A percentile compares a stretch with the other conserved stretches of the same genome.
phyloP scores from a whole-genome alignment of 2,329 filamentous ascomycete species.

The Exserohilum turcica region DNA sequence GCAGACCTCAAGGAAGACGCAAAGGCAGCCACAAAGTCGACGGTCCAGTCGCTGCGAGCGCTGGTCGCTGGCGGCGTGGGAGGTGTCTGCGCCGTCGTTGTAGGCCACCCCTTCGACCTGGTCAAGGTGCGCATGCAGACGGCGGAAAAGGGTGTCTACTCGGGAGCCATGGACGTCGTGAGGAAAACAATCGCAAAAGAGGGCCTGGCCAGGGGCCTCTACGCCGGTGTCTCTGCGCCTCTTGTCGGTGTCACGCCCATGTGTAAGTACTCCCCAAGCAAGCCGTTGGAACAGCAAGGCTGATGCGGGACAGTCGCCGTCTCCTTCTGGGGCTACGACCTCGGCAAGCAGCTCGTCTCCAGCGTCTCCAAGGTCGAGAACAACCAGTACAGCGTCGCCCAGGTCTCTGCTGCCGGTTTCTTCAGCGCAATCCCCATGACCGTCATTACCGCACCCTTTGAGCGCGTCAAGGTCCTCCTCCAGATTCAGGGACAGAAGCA shows the following conservation, averaged over 20 bases:
- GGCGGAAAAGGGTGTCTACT: conserved; percentile 91
- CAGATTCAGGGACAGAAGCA: conserved; percentile 94
- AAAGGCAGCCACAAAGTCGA: conserved; percentile 57
- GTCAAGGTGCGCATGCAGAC: conserved; percentile 98
- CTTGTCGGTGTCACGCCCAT: conserved; percentile 96
- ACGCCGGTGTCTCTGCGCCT: conserved; percentile 95
- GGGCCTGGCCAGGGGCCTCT: conserved; percentile 77
- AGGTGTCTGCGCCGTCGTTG: conserved; percentile 89
- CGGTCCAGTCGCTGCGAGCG: conserved; percentile 73
- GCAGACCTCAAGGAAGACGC: conserved; percentile 60
- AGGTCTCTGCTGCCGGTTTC: conserved; percentile 90
- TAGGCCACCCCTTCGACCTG: conserved; percentile 93
- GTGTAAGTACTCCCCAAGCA: conserved; percentile 70
- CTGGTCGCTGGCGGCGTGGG: conserved; percentile 90
- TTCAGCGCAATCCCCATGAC: conserved; percentile 97
- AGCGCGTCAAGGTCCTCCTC: conserved; percentile 97
- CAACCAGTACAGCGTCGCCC: conserved; percentile 76
- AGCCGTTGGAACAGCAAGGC: neutral
- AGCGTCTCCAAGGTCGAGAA: conserved; percentile 68
- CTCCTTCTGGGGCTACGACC: conserved; percentile 84
- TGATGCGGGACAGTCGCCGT: conserved; percentile 60
- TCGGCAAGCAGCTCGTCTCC: conserved; percentile 87
- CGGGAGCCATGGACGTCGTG: conserved; percentile 87
- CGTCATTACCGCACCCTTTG: conserved; percentile 96
- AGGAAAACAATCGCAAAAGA: conserved; percentile 85